phyloP scores from a whole-genome alignment of 495 filamentous ascomycete genomes.

The Penicillium herquei region DNA sequence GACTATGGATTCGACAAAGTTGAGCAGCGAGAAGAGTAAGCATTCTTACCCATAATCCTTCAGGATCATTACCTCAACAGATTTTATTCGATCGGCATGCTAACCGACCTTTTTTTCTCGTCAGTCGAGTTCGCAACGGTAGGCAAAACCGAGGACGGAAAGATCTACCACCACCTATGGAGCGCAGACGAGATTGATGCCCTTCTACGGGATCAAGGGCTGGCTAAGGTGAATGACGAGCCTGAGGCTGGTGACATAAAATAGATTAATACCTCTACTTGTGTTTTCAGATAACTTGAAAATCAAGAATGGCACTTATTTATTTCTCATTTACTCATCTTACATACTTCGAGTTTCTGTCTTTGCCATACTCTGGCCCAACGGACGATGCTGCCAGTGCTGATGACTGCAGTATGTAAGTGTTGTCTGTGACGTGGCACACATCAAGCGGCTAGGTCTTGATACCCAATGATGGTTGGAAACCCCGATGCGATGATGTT shows the following conservation, averaged over 20 bases:
- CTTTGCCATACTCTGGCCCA: background rate
- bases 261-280: slow-evolving; percentile 40
- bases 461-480: slow-evolving; percentile 20
- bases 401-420: slow-evolving; percentile 26
- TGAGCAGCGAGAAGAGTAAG: slow-evolving; percentile 98
- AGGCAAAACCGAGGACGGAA: slow-evolving; percentile 88
- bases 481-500: slow-evolving; percentile 20
- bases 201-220: slow-evolving; percentile 88
- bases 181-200: slow-evolving; percentile 94
- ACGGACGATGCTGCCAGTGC: slow-evolving; percentile 3
- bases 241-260: slow-evolving; percentile 61
- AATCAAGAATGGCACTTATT: slow-evolving; percentile 22
- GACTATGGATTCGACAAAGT: slow-evolving; percentile 98
- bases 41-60: slow-evolving; percentile 4
- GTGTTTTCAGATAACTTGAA: slow-evolving; percentile 28
- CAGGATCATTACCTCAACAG: background rate
- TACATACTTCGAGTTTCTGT: background rate
- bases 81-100: slow-evolving; percentile 6
- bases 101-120: slow-evolving; percentile 28
- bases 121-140: slow-evolving; percentile 98
- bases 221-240: slow-evolving; percentile 83
- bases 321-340: slow-evolving; percentile 1
- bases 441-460: slow-evolving; percentile 25
- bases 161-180: slow-evolving; percentile 98
- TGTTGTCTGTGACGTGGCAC: slow-evolving; percentile 43